Conservation (phyloP, 345 rosid genomes). For the Aquilaria malaccensis region DNA sequence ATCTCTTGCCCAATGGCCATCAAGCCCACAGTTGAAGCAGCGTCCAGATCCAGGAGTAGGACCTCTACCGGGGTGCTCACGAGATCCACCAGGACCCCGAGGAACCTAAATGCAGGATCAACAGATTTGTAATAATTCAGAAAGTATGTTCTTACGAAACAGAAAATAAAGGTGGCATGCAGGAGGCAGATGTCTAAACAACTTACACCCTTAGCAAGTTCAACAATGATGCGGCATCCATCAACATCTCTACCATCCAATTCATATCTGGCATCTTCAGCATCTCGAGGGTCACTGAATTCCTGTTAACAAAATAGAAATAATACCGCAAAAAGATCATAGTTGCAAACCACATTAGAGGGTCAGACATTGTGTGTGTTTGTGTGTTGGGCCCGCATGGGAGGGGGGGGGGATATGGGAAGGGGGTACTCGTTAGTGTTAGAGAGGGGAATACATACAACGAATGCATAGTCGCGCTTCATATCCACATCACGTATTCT, state of each 20-base stretch:
- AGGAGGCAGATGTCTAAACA: background rate
- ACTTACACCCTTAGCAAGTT: conserved; percentile 71
- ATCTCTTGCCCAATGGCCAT: conserved; percentile 94
- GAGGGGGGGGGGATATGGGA: background rate
- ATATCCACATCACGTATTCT: conserved; percentile 93
- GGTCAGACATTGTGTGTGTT: no score
- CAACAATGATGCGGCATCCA: conserved; percentile 75
- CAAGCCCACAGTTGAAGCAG: conserved; percentile 77
- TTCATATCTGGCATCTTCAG: conserved; percentile 72
- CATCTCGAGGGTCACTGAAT: conserved; percentile 75
- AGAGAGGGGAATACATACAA: conserved; percentile 45
- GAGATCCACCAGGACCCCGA: conserved; percentile 68
- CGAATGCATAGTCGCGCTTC: conserved; percentile 93
- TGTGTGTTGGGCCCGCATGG: background rate
- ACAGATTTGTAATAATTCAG: background rate
- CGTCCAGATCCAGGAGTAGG: conserved; percentile 89
- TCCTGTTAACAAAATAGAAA: conserved; percentile 33
- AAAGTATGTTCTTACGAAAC: background rate
- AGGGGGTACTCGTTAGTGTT: background rate
- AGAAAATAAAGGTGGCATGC: background rate
- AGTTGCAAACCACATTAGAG: conserved; percentile 3
- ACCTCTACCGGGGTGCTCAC: conserved; percentile 54
- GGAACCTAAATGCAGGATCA: conserved; percentile 42
- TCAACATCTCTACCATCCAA: conserved; percentile 69
- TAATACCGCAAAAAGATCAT: conserved; percentile 15